Evolutionary conservation across 2,329 filamentous ascomycete genomes (phyloP), one percentile per base, ranked within the genome.

Genomic region (Podosphaera xanthii): DNA sequence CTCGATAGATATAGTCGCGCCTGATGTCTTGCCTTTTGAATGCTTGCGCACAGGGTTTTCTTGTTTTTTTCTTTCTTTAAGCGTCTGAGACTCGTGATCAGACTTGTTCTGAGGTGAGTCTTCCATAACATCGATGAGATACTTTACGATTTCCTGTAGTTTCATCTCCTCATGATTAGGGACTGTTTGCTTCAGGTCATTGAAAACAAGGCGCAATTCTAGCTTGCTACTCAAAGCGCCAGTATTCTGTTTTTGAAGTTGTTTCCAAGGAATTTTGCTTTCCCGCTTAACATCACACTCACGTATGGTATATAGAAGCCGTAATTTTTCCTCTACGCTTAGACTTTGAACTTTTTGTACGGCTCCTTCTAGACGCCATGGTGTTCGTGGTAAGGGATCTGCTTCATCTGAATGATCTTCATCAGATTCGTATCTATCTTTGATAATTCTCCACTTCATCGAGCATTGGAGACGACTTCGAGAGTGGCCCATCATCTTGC

Each of bases 381-480:
- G 69, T 57, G 60, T 70, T 60, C 63, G 63, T 50, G 67, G 68
- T 44, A 70, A 67, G n/a, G 58, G 61, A 31, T 31, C 31, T 55
- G 42, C 59, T 31, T 60, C 57, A 34, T 60, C 60, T 38, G 48
- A 52, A 46, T 64, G 63, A 22, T 65, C 59, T 9, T 54, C 62
- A 31, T 64, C 62, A 57, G 61, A 55, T 61, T 77, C 59, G 8
- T 59, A 57, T 49, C 60, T 36, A 31, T 61, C 53, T 38, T 55
- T 42, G n/a, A 60, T 42, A 14, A 4, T 35, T 35, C 77, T 78
- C 81, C 83, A 88, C 67, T 89, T 88, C 34, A 75, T 74, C 34
- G 76, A 74, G 66, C 84, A 87, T 67, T 87, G 83, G 33, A 86
- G 74, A 2, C 81, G 77, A 61, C 77, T 84, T 52, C 86, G 75